Conservation (phyloP, 75 land plant species). For the Pinus albicaulis region DNA sequence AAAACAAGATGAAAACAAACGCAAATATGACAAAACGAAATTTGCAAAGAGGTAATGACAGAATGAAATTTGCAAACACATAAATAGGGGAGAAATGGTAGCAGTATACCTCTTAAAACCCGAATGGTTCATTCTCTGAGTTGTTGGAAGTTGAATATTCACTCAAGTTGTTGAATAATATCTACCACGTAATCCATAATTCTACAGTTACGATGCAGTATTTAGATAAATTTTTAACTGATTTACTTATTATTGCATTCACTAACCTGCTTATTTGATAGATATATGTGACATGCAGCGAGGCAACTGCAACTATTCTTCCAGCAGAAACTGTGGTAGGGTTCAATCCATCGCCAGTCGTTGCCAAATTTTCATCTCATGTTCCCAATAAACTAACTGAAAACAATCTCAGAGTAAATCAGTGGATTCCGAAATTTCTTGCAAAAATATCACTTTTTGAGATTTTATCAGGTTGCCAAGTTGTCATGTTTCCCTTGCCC, state of each 20-base stretch:
- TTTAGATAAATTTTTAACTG: neutral
- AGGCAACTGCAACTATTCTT: neutral
- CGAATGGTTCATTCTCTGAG: too few relatives aligned
- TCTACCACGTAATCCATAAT: constrained; percentile 15
- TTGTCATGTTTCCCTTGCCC: too few relatives aligned
- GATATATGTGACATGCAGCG: neutral
- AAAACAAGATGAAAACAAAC: too few relatives aligned
- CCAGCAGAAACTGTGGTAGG: neutral
- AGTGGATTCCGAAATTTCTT: too few relatives aligned
- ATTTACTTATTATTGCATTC: neutral
- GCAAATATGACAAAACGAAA: too few relatives aligned
- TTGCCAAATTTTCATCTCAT: constrained; percentile 64
- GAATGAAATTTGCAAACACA: too few relatives aligned
- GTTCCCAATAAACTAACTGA: constrained; percentile 40
- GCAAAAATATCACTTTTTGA: too few relatives aligned
- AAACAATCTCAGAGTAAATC: constrained; percentile 32
- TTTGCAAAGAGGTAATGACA: too few relatives aligned
- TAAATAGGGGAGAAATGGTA: too few relatives aligned
- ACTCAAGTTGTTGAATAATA: neutral
- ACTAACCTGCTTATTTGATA: neutral
- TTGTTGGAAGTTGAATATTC: too few relatives aligned
- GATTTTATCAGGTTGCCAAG: too few relatives aligned
- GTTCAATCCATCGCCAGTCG: constrained; percentile 41
- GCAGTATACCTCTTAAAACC: too few relatives aligned
- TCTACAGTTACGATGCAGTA: neutral